Evolutionary conservation across 345 rosid genomes (phyloP), one percentile per base, ranked within the genome.

Genomic region (Bruguiera sexangula): DNA sequence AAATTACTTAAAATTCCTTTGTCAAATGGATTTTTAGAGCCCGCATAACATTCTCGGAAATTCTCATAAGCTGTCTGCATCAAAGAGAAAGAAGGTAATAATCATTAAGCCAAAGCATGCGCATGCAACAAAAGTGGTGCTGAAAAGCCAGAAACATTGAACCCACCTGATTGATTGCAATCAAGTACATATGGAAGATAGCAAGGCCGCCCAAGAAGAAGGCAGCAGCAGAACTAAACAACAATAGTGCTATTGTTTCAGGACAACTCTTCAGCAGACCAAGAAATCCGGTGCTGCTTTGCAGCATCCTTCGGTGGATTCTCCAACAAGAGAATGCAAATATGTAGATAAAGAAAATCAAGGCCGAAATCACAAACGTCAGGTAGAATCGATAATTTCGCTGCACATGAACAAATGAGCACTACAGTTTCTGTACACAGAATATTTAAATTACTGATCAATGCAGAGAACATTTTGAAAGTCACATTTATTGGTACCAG

Each of bases 1-100:
- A 73, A 56, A 52, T 83, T 83, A 1, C 75, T 21, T 4, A 63
- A 1, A 3, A 76, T 55, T 48, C 84, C 84, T 7, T 63, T 78
- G 46, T 73, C 77, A 43, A 73, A 73, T 26, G 78, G 81, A 63
- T 78, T 78, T 20, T 22, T 22, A 67, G 73, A 73, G 30, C 65
- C 67, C n/a, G 22, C 34, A 8, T 65, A 80, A 21, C 69, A 48
- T 31, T 62, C 69, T 20, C 75, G 61, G 56, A 72, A 80, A 66
- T 78, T 83, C 71, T 78, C 84, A 27, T 80, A 75, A 29, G 73
- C 75, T 16, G 84, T 80, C 82, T 83, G 79, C 39, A 48, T 52
- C n/a, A 37, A 20, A 20, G 3, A 8, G 54, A 48, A 31, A 34
- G 10, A 51, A 58, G 31, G 16, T 22, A 48, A 27, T 0, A 64